Base-by-base conservation (phyloP, 1,284 basidiomycete genomes). In the Malassezia slooffiae region DNA sequence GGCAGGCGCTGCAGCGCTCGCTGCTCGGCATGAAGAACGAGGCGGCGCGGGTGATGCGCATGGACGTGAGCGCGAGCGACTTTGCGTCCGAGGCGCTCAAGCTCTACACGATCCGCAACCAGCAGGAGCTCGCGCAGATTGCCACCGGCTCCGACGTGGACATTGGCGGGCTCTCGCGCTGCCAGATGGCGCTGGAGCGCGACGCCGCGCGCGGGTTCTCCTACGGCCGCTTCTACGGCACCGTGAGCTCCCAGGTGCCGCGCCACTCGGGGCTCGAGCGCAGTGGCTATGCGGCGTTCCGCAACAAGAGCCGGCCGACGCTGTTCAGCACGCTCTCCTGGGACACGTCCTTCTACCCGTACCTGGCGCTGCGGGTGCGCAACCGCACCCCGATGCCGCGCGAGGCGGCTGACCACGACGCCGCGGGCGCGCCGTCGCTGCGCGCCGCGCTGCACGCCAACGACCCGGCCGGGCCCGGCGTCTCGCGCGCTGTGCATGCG, bases 261-360 rank as follows among this genome's bases (percentile, higher is more conserved):
- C 45, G 64, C 23, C 57, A 54, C 17, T 55, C 55, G 29, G 52
- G 54, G 38, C 56, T 67, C 24, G 71, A 74, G 34, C 54, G 72
- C 34, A 72, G 72, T 10, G 74, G 74, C 0, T 75, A 75, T 50
- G 83, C 85, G 24, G 87, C 83, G 5, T 83, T 91, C 69, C 74
- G 85, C 47, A 89, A 81, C 66, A 82, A 80, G 66, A 62, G 64
- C 46, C 62, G 73, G 16, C 71, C 72, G 9, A 81, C 83, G 13
- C 60, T 91, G 23, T 89, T 90, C 52, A 85, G 88, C 16, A 79
- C 83, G 49, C 70, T 85, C 45, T 77, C 76, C 3, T 84, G 89
- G 66, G 84, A 90, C 70, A 79, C 84, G 21, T 81, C 82, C 17
- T 75, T 77, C 31, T 82, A 89, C 61, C 76, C 78, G 15, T 90